phyloP scores from a whole-genome alignment of 208 protist species.

The Leishmania aethiopica region DNA sequence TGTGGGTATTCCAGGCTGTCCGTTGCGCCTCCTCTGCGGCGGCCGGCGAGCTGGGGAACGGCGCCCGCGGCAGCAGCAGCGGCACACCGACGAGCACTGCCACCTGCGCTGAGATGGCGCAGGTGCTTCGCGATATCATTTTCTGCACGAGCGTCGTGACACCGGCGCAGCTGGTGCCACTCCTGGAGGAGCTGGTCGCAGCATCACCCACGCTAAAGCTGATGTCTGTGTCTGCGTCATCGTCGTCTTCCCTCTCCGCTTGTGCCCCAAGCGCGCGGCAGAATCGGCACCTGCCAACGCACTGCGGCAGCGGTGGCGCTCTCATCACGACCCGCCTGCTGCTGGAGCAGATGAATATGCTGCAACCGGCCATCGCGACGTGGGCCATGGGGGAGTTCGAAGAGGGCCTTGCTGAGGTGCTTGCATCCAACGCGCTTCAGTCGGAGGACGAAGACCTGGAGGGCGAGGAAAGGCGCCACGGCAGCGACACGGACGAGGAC shows the following conservation, averaged over 20 bases:
- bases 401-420: conserved; percentile 38
- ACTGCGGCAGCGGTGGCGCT: conserved; percentile 23
- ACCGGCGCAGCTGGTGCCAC: conserved; percentile 47
- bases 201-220: conserved; percentile 37
- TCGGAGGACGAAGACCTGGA: not conserved
- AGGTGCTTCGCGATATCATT: conserved; percentile 58
- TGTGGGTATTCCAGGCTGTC: conserved; percentile 44
- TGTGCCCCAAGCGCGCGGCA: not conserved
- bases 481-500: not conserved
- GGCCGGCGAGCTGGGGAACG: not conserved
- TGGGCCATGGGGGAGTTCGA: conserved; percentile 45
- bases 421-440: conserved; percentile 20
- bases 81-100: conserved; percentile 20
- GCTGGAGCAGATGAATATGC: conserved; percentile 40
- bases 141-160: conserved; percentile 44
- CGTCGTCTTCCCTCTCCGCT: not conserved
- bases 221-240: not conserved
- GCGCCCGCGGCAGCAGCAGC: not conserved
- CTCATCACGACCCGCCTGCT: conserved; percentile 60
- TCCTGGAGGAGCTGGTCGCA: conserved; percentile 49
- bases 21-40: conserved; percentile 19
- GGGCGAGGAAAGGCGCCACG: not conserved
- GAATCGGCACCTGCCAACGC: not conserved
- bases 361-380: conserved; percentile 52
- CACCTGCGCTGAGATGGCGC: conserved; percentile 55